phyloP scores from a whole-genome alignment of 2,329 filamentous ascomycete species.

The Aspergillus sp. region DNA sequence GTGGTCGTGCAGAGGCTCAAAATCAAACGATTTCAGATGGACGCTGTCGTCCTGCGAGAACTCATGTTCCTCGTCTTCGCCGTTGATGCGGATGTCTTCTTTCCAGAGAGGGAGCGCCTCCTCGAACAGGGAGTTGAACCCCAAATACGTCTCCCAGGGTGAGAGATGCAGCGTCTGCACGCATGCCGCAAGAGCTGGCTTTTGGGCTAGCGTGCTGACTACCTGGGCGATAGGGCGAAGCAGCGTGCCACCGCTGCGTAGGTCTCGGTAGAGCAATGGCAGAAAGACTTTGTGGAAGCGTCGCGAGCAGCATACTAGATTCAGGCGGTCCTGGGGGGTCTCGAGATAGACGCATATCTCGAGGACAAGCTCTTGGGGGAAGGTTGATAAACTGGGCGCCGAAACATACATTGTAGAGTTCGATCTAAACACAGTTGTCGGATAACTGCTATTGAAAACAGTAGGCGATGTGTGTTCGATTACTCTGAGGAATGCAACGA shows the following conservation, averaged over 20 bases:
- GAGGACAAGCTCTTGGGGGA: not conserved
- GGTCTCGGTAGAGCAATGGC: not conserved
- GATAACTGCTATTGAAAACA: too few relatives aligned
- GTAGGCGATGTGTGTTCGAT: too few relatives aligned
- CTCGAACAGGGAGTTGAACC: not conserved
- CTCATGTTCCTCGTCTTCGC: not conserved
- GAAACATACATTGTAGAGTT: not conserved
- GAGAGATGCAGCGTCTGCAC: not conserved
- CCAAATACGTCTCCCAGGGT: not conserved
- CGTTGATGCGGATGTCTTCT: not conserved
- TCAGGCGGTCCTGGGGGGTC: not conserved
- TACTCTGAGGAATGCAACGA: too few relatives aligned
- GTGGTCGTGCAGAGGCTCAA: not conserved
- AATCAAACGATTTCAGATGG: not conserved
- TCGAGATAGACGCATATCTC: not conserved
- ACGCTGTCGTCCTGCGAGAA: not conserved
- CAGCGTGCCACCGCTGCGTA: not conserved
- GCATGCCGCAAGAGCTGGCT: not conserved
- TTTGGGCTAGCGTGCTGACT: not conserved
- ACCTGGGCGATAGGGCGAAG: not conserved
- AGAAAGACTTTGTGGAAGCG: not conserved
- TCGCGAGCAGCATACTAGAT: not conserved
- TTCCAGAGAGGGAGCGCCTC: not conserved
- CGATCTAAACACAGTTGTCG: too few relatives aligned
- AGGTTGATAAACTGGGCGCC: not conserved